phyloP scores from a whole-genome alignment of 768 basidiomycete species.

The Cyathus striatus region DNA sequence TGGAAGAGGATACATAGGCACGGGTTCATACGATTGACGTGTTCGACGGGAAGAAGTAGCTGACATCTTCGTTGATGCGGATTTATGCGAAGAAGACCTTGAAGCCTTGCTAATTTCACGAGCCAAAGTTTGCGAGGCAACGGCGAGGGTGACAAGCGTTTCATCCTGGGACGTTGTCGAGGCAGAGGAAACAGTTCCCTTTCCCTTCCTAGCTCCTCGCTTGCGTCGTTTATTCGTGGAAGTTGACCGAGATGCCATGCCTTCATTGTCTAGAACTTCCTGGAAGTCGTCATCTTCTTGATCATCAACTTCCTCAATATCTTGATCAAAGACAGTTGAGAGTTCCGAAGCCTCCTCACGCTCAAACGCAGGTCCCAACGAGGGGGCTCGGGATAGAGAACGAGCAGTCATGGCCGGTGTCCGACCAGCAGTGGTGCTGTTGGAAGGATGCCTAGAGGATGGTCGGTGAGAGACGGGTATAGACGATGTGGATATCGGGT shows the following conservation, averaged over 20 bases:
- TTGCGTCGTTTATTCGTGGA: constrained; percentile 80
- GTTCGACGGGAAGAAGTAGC: no score
- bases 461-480: constrained; percentile 69
- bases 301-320: constrained; percentile 39
- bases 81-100: no score
- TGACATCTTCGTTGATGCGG: no score
- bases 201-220: constrained; percentile 81
- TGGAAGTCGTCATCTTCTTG: constrained; percentile 30
- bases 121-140: constrained; percentile 76
- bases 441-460: constrained; percentile 58
- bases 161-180: constrained; percentile 39
- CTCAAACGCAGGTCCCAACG: constrained; percentile 48
- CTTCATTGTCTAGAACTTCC: no score
- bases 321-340: constrained; percentile 53
- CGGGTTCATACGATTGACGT: no score
- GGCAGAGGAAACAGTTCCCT: constrained; percentile 41
- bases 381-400: constrained; percentile 59
- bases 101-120: no score
- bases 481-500: constrained; percentile 50
- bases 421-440: constrained; percentile 36
- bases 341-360: constrained; percentile 38
- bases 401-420: constrained; percentile 51
- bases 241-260: constrained; percentile 50
- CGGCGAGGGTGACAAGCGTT: constrained; percentile 66
- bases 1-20: no score